Evolutionary conservation across 1,139 yeast species (phyloP), one percentile per base, ranked within the genome.

Genomic region (Debaryomyces subglobosus): DNA sequence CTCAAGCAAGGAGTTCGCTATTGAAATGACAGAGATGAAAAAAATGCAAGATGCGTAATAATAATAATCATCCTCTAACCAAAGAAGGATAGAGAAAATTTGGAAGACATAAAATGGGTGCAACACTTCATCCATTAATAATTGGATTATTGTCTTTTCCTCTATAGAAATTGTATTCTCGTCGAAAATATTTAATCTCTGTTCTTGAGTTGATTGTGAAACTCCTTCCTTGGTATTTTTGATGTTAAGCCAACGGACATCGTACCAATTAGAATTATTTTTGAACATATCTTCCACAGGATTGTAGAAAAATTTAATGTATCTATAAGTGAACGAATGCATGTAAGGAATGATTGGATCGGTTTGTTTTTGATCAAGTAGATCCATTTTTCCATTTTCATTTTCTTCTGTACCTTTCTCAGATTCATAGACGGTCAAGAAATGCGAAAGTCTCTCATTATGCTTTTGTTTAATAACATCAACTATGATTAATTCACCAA

Each of bases 71-170:
- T 94, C 99, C 32, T 90, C 83, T 13, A 91, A 78, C 99, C 99
- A 94, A 41, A 94, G 73, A 33, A 91, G 72, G 49, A 94, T 87
- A 2, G 97, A 91, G 62, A 94, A 92, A 1, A 94, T 85, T 67
- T 95, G 99, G 65, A 94, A 94, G 36, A 95, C 79, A 63, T 95
- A 94, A 63, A 94, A 94, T 1, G 99, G 99, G 64, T 94, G 99
- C 45, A 94, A 71, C 0, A 90, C 90, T 65, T 95, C 99, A 60
- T 91, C 96, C 27, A 87, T 73, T 43, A 95, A 73, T 44, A 95
- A 76, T 60, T 84, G 83, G 0, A 72, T 34, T 1, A 83, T 73
- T 0, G 92, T 65, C 53, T 91, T 94, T 53, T 89, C 95, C 49
- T 84, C 83, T 55, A 94, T 82, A 50, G 86, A 88, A 49, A 94